Percentiles rank a stretch among this genome's conserved stretches.
These are phyloP conservation scores for Gremmenia infestans DNA, from an alignment of 2,329 filamentous ascomycete genomes.

Conservation along the genomic window DNA sequence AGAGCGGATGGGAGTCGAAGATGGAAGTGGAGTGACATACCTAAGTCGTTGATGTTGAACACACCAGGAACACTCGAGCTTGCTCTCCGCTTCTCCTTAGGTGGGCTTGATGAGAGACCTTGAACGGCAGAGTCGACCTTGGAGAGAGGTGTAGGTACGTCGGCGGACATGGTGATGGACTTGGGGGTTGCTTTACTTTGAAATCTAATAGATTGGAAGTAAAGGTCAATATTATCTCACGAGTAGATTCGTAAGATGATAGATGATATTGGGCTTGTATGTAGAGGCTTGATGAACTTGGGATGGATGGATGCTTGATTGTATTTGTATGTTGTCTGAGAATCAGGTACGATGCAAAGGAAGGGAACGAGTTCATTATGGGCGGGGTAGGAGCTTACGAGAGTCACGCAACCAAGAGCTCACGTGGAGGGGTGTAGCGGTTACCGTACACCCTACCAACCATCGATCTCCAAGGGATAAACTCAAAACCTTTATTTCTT, in stretches of 20 bases:
- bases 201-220: conserved; percentile 10
- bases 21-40: conserved; percentile 47
- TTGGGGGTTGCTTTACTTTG: conserved; percentile 8
- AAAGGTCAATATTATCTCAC: conserved; percentile 16
- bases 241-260: conserved; percentile 14
- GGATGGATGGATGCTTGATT: not conserved
- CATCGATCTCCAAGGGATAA: not conserved
- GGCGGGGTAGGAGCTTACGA: not conserved
- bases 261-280: not conserved
- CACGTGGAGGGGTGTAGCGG: not conserved
- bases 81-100: conserved; percentile 54
- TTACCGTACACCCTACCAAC: not conserved
- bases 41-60: conserved; percentile 78
- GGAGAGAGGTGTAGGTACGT: conserved; percentile 51
- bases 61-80: conserved; percentile 72
- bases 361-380: conserved; percentile 4
- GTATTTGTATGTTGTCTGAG: conserved; percentile 1
- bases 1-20: conserved; percentile 4
- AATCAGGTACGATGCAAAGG: conserved; percentile 22
- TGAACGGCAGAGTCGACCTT: conserved; percentile 92
- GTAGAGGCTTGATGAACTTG: not conserved
- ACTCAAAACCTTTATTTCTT: not conserved
- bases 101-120: conserved; percentile 64
- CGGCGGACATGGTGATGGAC: conserved; percentile 47
- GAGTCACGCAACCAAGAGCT: not conserved